These are phyloP conservation scores for Exophiala sideris DNA, from an alignment of 2,329 filamentous ascomycete genomes.

Conservation along the genomic window DNA sequence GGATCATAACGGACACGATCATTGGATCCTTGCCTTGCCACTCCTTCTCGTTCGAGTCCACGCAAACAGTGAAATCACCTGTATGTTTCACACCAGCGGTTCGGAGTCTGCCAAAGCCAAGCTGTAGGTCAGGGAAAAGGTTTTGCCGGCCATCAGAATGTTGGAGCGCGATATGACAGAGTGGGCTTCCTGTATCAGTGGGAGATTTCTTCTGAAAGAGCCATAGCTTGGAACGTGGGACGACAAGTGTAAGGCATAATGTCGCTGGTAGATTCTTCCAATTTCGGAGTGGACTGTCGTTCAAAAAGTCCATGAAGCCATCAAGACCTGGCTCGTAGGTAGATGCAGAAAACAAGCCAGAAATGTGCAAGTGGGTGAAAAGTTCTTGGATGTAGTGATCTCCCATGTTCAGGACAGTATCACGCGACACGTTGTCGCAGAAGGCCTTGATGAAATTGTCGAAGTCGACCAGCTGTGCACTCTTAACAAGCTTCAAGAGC, in stretches of 20 bases:
- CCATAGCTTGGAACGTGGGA: no score
- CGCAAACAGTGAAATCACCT: conserved; percentile 20
- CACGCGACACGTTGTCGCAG: conserved; percentile 15
- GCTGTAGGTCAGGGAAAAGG: conserved; percentile 27
- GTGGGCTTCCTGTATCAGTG: background rate
- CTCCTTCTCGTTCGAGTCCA: conserved; percentile 24
- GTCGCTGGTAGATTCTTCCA: background rate
- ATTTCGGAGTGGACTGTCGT: conserved; percentile 1
- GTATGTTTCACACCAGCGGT: conserved; percentile 21
- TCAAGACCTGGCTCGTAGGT: no score
- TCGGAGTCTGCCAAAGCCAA: conserved; percentile 27
- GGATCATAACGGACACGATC: no score
- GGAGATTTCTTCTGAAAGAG: no score
- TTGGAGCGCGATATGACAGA: background rate
- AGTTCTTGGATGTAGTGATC: conserved; percentile 31
- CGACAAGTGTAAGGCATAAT: conserved; percentile 1
- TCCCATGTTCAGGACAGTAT: conserved; percentile 22
- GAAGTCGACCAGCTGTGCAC: conserved; percentile 25
- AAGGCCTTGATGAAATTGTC: conserved; percentile 13
- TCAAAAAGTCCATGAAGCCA: background rate
- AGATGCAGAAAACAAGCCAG: conserved; percentile 21
- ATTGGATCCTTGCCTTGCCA: conserved; percentile 25
- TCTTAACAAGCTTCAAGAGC: conserved; percentile 29
- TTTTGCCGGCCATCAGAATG: conserved; percentile 18
- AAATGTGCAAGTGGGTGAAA: conserved; percentile 30